phyloP scores from a whole-genome alignment of 73 alveolate genomes.

The Strombidium stylifer region DNA sequence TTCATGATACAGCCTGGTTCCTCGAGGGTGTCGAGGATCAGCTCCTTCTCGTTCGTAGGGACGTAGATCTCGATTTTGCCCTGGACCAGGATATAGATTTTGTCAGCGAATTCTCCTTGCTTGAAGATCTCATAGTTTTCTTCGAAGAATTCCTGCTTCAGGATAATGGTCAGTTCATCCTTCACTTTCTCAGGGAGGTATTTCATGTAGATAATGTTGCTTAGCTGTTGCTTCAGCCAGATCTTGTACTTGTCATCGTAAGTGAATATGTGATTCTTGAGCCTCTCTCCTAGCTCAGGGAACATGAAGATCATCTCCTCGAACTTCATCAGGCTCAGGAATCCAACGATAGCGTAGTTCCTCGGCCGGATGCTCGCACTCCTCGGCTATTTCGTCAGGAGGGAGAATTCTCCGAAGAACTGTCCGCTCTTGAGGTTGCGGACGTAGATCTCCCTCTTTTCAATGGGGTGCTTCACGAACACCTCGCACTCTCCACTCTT shows the following conservation, averaged over 20 bases:
- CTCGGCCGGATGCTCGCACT: constrained; percentile 35
- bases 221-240: too few relatives aligned
- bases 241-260: neutral
- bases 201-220: too few relatives aligned
- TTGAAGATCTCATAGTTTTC: too few relatives aligned
- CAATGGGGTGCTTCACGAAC: neutral
- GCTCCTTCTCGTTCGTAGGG: neutral
- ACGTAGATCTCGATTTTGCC: constrained; percentile 3
- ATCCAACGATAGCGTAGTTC: neutral
- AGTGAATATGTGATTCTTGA: too few relatives aligned
- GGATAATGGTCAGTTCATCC: too few relatives aligned
- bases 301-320: neutral
- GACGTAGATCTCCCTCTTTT: neutral
- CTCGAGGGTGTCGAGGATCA: neutral
- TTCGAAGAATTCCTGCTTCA: too few relatives aligned
- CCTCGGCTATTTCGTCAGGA: constrained; percentile 43
- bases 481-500: constrained; percentile 46
- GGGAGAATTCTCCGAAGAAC: constrained; percentile 60
- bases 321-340: neutral
- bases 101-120: neutral
- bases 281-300: neutral
- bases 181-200: too few relatives aligned
- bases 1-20: too few relatives aligned
- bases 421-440: constrained; percentile 12
- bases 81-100: neutral